Base-by-base conservation (phyloP, 768 basidiomycete genomes). In the Strobilomyces dryophilus region DNA sequence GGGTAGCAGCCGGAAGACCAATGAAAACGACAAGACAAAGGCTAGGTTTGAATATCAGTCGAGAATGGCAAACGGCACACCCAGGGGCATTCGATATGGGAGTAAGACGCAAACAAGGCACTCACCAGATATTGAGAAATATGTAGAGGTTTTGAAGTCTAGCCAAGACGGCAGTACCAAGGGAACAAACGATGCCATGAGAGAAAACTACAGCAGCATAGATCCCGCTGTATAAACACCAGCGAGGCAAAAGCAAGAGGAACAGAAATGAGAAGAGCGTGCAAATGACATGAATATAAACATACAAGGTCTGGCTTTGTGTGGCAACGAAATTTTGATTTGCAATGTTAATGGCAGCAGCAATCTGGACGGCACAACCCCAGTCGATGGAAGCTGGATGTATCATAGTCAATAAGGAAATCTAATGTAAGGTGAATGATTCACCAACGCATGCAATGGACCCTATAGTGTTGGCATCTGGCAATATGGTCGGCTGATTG, bases 61-160 rank as follows among this genome's bases (percentile, higher is more conserved):
- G 21, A 5, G 26, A 32, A 32, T 44, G 12, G 9, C 15, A 17
- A 21, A n/a, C n/a, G n/a, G n/a, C n/a, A n/a, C 42, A 17, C 10
- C 14, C 15, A 29, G 11, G 7, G 17, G 7, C 11, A 27, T 17
- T 11, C 10, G 39, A 5, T 2, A 40, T 40, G 20, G 39, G 14
- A 15, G 2, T 15, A 36, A 5, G 14, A 21, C 9, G 14, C 39
- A 39, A 43, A 11, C 5, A 15, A 48, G 42, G 36, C 7, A 72
- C 84, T 53, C 65, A 84, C 84, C 80, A 48, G 26, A 89, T 67
- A 63, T 91, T 91, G 39, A 91, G 73, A 20, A 79, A 58, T 17
- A 89, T 79, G 59, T 86, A 91, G 10, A 86, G 67, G 17, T 77
- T 82, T 64, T 92, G 89, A 15, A 90, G 61, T 27, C 87, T 75